These are phyloP conservation scores for Fragilaria crotonensis DNA, from an alignment of 108 stramenopile species.

Conservation along the genomic window DNA sequence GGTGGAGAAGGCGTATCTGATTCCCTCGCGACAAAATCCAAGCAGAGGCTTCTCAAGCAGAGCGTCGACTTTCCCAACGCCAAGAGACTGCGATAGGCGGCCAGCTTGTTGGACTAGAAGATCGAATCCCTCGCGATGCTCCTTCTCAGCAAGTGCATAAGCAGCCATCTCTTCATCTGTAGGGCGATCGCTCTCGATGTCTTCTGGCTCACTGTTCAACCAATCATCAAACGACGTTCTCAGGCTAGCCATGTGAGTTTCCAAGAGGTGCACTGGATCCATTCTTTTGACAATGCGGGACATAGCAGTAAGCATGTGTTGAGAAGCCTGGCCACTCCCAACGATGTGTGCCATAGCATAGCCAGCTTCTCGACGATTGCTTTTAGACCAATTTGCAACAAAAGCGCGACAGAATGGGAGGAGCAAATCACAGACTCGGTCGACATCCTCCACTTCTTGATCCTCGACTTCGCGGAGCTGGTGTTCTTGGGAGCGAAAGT, in stretches of 20 bases:
- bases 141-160: conserved; percentile 45
- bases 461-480: conserved; percentile 17
- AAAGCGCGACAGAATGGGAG: conserved; percentile 59
- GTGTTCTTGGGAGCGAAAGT: conserved; percentile 43
- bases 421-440: conserved; percentile 19
- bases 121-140: conserved; percentile 43
- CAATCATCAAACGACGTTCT: conserved; percentile 64
- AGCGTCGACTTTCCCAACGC: conserved; percentile 55
- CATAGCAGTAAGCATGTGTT: conserved; percentile 25
- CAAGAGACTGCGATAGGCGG: conserved; percentile 58
- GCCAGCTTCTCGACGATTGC: conserved; percentile 79
- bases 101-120: conserved; percentile 51
- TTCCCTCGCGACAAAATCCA: conserved; percentile 71
- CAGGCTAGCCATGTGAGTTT: conserved; percentile 83
- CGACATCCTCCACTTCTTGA: conserved; percentile 11
- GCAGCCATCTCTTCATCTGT: conserved; percentile 68
- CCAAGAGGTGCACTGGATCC: conserved; percentile 72
- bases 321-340: conserved; percentile 36
- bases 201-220: conserved; percentile 66
- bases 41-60: conserved; percentile 48
- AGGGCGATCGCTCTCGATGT: conserved; percentile 42
- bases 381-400: conserved; percentile 54
- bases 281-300: conserved; percentile 12
- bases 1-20: conserved; percentile 74
- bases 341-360: conserved; percentile 53